Evolutionary conservation across 306 rosid species (phyloP), one percentile per base, ranked within the genome.

Genomic region (Begonia fuchsioides): DNA sequence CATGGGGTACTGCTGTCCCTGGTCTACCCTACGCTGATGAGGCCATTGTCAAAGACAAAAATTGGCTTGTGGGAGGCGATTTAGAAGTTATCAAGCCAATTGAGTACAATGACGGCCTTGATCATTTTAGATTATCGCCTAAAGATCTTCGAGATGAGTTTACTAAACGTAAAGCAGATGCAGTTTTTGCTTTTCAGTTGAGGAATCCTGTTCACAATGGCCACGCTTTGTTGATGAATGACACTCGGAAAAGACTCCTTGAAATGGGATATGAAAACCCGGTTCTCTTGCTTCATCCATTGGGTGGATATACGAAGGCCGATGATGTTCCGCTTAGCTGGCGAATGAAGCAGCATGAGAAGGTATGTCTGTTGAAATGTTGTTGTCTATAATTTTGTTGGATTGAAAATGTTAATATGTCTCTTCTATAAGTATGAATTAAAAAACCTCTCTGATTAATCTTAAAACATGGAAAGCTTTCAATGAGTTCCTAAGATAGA

Each of bases 1-100:
- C 94, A 3, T 90, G 97, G 97, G 95, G 97, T 41, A 81, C 97
- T 17, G 81, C 81, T 44, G 84, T 94, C 51, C 72, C 87, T n/a
- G 92, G 87, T 50, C 73, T 90, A 52, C 97, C 97, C 18, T 90
- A 90, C 46, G 95, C 63, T 57, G 97, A 90, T 38, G 66, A 90
- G 61, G 74, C 94, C 47, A 81, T 90, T 67, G 66, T 67, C 43
- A 65, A 82, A 49, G 74, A 84, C 54, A 95, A 95, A 60, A 71
- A 84, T 59, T 90, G 97, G 97, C 69, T 90, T 56, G 77, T 90
- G 51, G 97, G 97, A 35, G 97, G 97, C 48, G 95, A 90, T 69
- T 72, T 88, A 0, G 97, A 88, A 76, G 97, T 83, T 19, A 53
- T 88, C 18, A 83, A 74, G 51, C 83, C 81, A 11, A 60, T 88